Evolutionary conservation across 805 yeast species (phyloP).

Genomic region (Hanseniaspora thailandica): DNA sequence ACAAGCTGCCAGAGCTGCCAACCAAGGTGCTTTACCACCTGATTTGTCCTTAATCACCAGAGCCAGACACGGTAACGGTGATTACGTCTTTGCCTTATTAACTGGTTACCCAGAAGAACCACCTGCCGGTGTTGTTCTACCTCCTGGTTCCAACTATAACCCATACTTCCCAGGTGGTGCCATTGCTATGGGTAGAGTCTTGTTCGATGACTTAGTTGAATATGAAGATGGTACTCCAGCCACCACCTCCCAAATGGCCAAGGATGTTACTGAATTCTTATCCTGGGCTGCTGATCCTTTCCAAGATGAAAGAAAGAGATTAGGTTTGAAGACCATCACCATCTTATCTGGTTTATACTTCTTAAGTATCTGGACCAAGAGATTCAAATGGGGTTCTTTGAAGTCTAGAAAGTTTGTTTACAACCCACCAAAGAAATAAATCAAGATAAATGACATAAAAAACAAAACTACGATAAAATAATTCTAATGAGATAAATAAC

Average conservation of each 20-base stretch:
- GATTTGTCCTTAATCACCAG: slow-evolving; percentile 93
- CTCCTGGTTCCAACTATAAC: slow-evolving; percentile 93
- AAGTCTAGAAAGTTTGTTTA: slow-evolving; percentile 88
- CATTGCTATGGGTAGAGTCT: slow-evolving; percentile 97
- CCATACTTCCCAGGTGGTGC: slow-evolving; percentile 99
- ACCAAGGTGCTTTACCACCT: slow-evolving; percentile 98
- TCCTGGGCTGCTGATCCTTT: slow-evolving; percentile 99
- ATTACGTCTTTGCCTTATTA: slow-evolving; percentile 84
- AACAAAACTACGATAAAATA: not conserved
- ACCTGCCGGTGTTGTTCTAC: slow-evolving; percentile 90
- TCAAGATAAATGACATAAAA: not conserved
- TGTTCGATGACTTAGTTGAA: slow-evolving; percentile 94
- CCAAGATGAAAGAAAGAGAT: slow-evolving; percentile 93
- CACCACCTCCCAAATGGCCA: slow-evolving; percentile 97
- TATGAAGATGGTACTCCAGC: slow-evolving; percentile 99
- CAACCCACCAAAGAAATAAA: slow-evolving; percentile 74
- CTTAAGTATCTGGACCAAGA: slow-evolving; percentile 81
- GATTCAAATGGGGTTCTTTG: slow-evolving; percentile 94
- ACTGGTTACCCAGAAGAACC: slow-evolving; percentile 99
- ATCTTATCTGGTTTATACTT: slow-evolving; percentile 68
- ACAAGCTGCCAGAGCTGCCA: slow-evolving; percentile 98
- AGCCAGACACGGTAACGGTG: slow-evolving; percentile 98
- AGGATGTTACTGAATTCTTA: slow-evolving; percentile 89
- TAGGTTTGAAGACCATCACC: slow-evolving; percentile 86
- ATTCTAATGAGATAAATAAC: not conserved